Evolutionary conservation across 306 rosid genomes (phyloP).

Genomic region (Comarum palustre): DNA sequence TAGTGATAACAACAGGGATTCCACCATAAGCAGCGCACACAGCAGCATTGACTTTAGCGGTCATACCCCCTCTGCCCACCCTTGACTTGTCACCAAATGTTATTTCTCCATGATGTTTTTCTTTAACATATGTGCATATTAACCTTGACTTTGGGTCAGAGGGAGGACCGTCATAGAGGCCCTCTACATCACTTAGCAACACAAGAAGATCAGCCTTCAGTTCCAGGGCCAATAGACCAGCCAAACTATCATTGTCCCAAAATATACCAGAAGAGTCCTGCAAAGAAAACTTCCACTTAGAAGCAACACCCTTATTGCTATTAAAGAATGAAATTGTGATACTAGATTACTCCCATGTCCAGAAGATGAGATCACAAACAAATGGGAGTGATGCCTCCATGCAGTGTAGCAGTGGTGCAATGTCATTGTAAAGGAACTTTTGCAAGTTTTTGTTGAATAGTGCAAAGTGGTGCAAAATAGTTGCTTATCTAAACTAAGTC

Average conservation of each 20-base stretch:
- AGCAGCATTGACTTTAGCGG: slow-evolving; percentile 89
- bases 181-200: slow-evolving; percentile 88
- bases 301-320: slow-evolving; percentile 18
- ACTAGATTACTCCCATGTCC: not conserved
- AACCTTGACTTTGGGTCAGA: slow-evolving; percentile 70
- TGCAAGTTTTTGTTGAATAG: not conserved
- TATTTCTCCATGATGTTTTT: slow-evolving; percentile 67
- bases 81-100: slow-evolving; percentile 88
- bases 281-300: slow-evolving; percentile 31
- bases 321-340: not conserved
- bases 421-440: not conserved
- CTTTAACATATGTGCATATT: slow-evolving; percentile 69
- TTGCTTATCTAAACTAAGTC: not conserved
- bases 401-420: not conserved
- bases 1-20: slow-evolving; percentile 82
- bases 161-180: slow-evolving; percentile 83
- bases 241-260: slow-evolving; percentile 94
- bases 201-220: slow-evolving; percentile 86
- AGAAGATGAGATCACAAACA: not conserved
- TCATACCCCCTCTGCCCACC: slow-evolving; percentile 88
- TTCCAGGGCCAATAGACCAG: slow-evolving; percentile 71
- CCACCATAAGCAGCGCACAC: slow-evolving; percentile 67
- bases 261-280: slow-evolving; percentile 93
- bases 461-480: not conserved
- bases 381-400: not conserved